These are phyloP conservation scores for Hyaloscypha bicolor DNA, from an alignment of 495 filamentous ascomycete genomes.

Conservation along the genomic window DNA sequence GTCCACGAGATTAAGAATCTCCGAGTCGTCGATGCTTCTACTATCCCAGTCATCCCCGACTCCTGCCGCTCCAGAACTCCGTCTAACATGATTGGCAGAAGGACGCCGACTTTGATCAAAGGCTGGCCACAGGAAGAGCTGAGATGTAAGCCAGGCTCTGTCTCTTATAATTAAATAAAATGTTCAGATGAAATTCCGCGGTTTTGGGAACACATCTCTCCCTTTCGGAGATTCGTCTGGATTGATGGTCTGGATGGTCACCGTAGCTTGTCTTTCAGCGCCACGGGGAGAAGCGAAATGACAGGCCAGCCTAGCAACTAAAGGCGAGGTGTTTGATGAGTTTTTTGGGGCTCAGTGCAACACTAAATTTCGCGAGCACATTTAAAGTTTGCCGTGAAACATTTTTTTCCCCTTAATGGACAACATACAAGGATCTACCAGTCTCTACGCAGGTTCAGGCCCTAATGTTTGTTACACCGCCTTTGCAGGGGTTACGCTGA, in stretches of 20 bases:
- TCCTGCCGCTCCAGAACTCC: slow-evolving; percentile 46
- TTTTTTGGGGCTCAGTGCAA: background rate
- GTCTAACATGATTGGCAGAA: slow-evolving; percentile 61
- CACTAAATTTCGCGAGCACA: background rate
- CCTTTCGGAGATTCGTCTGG: too few relatives aligned
- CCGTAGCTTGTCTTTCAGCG: background rate
- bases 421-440: background rate
- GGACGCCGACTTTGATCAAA: slow-evolving; percentile 50
- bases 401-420: background rate
- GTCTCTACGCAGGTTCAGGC: too few relatives aligned
- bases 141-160: too few relatives aligned
- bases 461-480: too few relatives aligned
- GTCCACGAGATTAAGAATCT: slow-evolving; percentile 56
- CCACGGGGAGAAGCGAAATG: background rate
- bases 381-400: background rate
- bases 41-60: slow-evolving; percentile 49
- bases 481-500: too few relatives aligned
- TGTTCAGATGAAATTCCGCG: too few relatives aligned
- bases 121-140: slow-evolving; percentile 36
- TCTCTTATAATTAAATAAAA: too few relatives aligned
- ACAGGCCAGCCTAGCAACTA: background rate
- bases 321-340: background rate
- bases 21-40: slow-evolving; percentile 51
- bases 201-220: too few relatives aligned
- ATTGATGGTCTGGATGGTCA: background rate